Base-by-base conservation (phyloP, 2,329 filamentous ascomycete genomes). In the Hypoxylon sp. region DNA sequence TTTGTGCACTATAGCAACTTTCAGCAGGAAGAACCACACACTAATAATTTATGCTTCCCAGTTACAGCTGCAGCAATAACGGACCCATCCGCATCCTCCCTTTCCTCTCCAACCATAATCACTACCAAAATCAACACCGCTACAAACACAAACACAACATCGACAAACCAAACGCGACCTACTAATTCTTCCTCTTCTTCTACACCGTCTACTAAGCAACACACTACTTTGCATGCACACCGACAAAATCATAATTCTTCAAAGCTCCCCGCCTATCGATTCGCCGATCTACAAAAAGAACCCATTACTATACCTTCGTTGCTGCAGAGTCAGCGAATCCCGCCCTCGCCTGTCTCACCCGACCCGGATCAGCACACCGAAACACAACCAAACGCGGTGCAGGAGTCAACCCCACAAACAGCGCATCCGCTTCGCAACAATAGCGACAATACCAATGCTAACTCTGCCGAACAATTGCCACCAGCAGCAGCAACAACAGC, bases 221-320 rank as follows among this genome's bases (percentile, higher is more conserved):
- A 59, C 21, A 64, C 45, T 52, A 62, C 58, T 32, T 53, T 72
- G 43, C 77, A 82, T 60, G 67, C 69, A 32, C 79, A 82, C 67
- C 78, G 79, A 45, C 77, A 78, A 58, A 78, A 66, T 64, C 75
- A 82, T 67, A 81, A 75, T 63, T 76, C 78, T 27, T 82, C 79
- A 55, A 82, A 82, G 61, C 69, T 82, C 58, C 79, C 80, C 19
- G 74, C 79, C 15, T 81, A 78, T 66, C 79, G 79, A 51, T 79
- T 80, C 63, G 76, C 73, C 58, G 79, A 82, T 68, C 69, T 77
- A 45, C 70, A 69, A 47, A 72, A 71, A 51, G 69, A 72, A 53
- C 58, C 66, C 35, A 67, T 74, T 26, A 60, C 64, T 26, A 57
- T 67, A 36, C 67, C 72, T 34, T 66, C 65, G 46, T 65, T 72